Evolutionary conservation across 2,329 filamentous ascomycete species (phyloP).

Genomic region (Incumbomyces lentus): DNA sequence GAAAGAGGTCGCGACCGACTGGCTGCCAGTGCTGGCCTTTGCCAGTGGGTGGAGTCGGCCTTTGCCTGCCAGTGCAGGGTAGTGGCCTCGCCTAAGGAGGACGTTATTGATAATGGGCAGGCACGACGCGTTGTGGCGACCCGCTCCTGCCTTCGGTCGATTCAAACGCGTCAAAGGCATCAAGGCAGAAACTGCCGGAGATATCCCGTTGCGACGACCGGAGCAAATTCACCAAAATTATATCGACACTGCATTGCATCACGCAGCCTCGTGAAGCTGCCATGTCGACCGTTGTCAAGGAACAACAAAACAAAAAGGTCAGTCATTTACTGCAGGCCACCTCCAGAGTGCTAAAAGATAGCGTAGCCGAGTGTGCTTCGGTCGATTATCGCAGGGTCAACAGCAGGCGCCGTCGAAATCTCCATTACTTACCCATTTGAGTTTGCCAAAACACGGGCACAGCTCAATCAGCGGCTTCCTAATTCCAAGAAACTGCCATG

Average conservation of each 20-base stretch:
- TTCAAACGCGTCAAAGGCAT: not conserved
- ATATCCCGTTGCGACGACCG: not conserved
- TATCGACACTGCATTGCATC: too few species aligned
- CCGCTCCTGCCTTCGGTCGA: not conserved
- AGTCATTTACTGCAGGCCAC: not conserved
- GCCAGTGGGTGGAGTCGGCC: not conserved
- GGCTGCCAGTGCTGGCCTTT: not conserved
- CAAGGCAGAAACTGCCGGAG: not conserved
- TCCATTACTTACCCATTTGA: constrained; percentile 91
- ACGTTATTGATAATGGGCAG: too few species aligned
- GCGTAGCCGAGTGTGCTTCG: constrained; percentile 65
- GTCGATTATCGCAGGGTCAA: constrained; percentile 82
- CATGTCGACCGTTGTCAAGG: constrained; percentile 5
- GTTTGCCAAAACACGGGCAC: constrained; percentile 90
- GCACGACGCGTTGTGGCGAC: not conserved
- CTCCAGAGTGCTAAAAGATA: not conserved
- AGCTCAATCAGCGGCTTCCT: constrained; percentile 76
- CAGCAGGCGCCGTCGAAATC: constrained; percentile 92
- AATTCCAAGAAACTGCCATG: constrained; percentile 82
- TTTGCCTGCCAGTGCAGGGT: too few species aligned
- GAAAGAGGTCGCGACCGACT: too few species aligned
- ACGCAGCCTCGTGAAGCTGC: not conserved
- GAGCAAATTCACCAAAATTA: not conserved
- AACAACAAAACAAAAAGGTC: constrained; percentile 3
- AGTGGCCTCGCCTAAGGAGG: too few species aligned